phyloP scores from a whole-genome alignment of 805 yeast genomes.

The Wickerhamiella siamensis region DNA sequence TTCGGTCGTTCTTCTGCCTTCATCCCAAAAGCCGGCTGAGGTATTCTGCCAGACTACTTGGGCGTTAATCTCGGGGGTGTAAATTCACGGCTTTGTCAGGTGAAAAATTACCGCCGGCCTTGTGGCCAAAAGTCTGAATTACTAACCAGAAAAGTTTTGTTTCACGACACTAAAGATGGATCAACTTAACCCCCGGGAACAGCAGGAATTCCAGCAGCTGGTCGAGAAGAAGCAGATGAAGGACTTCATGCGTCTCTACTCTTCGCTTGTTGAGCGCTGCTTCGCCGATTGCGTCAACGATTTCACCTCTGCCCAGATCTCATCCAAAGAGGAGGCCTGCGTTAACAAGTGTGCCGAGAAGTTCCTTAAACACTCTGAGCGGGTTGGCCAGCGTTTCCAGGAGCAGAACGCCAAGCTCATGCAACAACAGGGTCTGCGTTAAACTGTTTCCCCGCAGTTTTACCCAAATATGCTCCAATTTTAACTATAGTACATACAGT shows the following conservation, averaged over 20 bases:
- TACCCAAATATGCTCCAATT: too few species aligned
- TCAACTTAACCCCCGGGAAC: constrained; percentile 86
- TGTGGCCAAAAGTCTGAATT: too few species aligned
- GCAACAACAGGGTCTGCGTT: constrained; percentile 8
- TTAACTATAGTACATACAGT: background rate
- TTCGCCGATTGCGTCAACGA: constrained; percentile 96
- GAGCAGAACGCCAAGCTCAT: constrained; percentile 54
- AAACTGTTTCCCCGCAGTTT: too few species aligned
- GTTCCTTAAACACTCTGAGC: constrained; percentile 93
- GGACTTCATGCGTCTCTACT: constrained; percentile 95
- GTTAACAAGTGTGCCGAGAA: constrained; percentile 88
- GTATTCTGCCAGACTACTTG: too few species aligned
- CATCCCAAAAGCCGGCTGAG: too few species aligned
- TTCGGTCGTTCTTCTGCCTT: constrained; percentile 5
- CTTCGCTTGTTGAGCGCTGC: constrained; percentile 91
- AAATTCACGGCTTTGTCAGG: too few species aligned
- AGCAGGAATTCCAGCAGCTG: constrained; percentile 87
- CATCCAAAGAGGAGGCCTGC: constrained; percentile 75
- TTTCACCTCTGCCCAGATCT: constrained; percentile 81
- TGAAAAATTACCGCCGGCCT: too few species aligned
- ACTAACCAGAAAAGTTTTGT: background rate
- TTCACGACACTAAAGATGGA: constrained; percentile 44
- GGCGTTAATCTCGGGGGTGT: too few species aligned
- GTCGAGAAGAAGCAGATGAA: constrained; percentile 97
- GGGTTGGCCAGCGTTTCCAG: constrained; percentile 98